phyloP scores from a whole-genome alignment of 1,284 basidiomycete genomes.

The Fomitopsis pinicola region DNA sequence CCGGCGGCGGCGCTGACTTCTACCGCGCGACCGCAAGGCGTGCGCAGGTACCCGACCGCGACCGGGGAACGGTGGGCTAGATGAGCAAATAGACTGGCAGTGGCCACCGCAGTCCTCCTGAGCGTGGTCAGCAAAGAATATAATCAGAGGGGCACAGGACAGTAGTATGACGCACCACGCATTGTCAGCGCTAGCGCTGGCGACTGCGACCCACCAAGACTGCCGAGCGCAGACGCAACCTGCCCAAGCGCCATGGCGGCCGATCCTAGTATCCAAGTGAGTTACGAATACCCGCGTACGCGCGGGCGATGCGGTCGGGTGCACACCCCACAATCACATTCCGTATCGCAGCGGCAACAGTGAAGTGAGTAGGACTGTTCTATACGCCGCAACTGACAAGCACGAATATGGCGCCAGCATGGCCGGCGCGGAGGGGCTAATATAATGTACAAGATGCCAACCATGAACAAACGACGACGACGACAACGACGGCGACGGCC shows the following conservation, averaged over 20 bases:
- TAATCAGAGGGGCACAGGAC: background rate
- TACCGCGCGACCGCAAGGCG: no score
- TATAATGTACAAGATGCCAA: constrained; percentile 18
- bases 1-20: no score
- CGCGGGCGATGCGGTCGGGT: background rate
- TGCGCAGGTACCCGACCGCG: no score
- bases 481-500: background rate
- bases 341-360: background rate
- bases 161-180: background rate
- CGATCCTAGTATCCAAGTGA: no score
- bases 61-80: no score
- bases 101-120: no score
- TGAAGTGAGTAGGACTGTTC: background rate
- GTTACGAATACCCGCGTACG: no score
- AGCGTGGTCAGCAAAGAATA: background rate
- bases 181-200: background rate
- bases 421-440: constrained; percentile 14
- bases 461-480: constrained; percentile 4
- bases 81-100: no score
- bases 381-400: background rate
- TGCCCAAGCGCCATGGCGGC: background rate
- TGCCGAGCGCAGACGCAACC: background rate
- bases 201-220: background rate
- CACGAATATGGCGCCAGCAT: background rate
- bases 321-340: background rate